A percentile compares a stretch with the other conserved stretches of the same genome.
These are phyloP conservation scores for Parasitella parasitica DNA, from an alignment of 371 early-diverging fungal genomes.

Conservation along the genomic window DNA sequence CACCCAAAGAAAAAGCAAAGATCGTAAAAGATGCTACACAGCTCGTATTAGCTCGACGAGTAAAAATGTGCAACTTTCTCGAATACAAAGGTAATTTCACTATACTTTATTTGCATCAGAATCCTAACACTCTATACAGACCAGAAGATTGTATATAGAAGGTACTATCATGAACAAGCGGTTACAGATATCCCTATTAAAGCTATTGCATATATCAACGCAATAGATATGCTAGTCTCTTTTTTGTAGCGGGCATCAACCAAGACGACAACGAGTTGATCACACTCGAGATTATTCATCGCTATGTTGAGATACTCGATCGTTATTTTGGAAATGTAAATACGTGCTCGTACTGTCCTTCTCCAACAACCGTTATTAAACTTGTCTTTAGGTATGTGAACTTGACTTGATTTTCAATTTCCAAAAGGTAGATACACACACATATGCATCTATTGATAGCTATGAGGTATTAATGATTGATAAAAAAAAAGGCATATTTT, in stretches of 20 bases:
- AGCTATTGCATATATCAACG: constrained; percentile 20
- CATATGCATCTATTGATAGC: too few relatives aligned
- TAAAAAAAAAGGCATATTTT: constrained; percentile 72
- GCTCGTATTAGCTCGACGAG: constrained; percentile 83
- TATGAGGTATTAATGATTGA: neutral
- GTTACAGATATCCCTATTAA: neutral
- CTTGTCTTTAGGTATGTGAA: constrained; percentile 71
- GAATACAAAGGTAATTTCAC: constrained; percentile 85
- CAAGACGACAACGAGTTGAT: constrained; percentile 92
- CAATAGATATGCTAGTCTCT: constrained; percentile 87
- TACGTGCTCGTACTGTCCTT: neutral
- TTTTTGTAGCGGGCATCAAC: constrained; percentile 93
- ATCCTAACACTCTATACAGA: constrained; percentile 44
- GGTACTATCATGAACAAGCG: constrained; percentile 12
- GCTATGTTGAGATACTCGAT: constrained; percentile 96
- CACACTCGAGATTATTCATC: constrained; percentile 92
- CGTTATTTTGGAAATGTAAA: constrained; percentile 95
- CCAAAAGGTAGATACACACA: constrained; percentile 74
- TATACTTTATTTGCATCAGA: too few relatives aligned
- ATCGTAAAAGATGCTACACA: constrained; percentile 93
- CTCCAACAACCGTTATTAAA: too few relatives aligned
- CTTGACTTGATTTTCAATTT: constrained; percentile 89
- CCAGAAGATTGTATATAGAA: constrained; percentile 90
- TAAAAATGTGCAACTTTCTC: constrained; percentile 97
- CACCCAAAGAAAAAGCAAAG: constrained; percentile 90